Conservation (phyloP, 176 grass and related monocot genomes). For the Puccinellia tenuiflora region DNA sequence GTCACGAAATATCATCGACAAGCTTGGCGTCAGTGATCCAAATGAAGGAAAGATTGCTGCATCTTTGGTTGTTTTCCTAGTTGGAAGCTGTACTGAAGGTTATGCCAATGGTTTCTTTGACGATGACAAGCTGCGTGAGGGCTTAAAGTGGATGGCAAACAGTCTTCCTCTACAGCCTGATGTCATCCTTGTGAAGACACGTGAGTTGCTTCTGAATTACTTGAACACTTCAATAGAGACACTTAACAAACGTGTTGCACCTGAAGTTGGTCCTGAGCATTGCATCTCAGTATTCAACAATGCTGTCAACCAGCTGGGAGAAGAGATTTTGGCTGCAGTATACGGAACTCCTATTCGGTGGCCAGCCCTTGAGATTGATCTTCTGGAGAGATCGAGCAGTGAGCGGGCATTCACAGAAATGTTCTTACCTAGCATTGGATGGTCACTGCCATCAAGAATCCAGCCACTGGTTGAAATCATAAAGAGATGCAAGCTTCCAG, state of each 20-base stretch:
- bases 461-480: slow-evolving; percentile 39
- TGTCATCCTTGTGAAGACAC: slow-evolving; percentile 54
- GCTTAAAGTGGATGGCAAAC: slow-evolving; percentile 66
- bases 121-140: slow-evolving; percentile 56
- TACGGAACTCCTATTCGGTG: slow-evolving; percentile 46
- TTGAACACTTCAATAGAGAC: slow-evolving; percentile 45
- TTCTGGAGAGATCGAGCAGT: slow-evolving; percentile 45
- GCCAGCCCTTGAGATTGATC: slow-evolving; percentile 65
- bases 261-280: slow-evolving; percentile 51
- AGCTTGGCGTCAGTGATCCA: slow-evolving; percentile 42
- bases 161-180: slow-evolving; percentile 56
- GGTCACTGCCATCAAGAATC: slow-evolving; percentile 55
- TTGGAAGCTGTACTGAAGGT: slow-evolving; percentile 15
- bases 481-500: slow-evolving; percentile 56
- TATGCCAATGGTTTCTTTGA: slow-evolving; percentile 59
- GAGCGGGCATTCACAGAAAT: slow-evolving; percentile 51
- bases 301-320: slow-evolving; percentile 41
- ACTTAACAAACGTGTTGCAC: slow-evolving; percentile 29
- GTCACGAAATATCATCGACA: slow-evolving; percentile 43
- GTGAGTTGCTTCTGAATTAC: slow-evolving; percentile 48
- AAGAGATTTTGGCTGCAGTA: slow-evolving; percentile 49
- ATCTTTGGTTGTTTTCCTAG: slow-evolving; percentile 67
- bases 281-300: slow-evolving; percentile 75
- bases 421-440: slow-evolving; percentile 61
- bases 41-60: slow-evolving; percentile 43